phyloP scores from a whole-genome alignment of 2,329 filamentous ascomycete genomes.

The Microascus cirrosus region DNA sequence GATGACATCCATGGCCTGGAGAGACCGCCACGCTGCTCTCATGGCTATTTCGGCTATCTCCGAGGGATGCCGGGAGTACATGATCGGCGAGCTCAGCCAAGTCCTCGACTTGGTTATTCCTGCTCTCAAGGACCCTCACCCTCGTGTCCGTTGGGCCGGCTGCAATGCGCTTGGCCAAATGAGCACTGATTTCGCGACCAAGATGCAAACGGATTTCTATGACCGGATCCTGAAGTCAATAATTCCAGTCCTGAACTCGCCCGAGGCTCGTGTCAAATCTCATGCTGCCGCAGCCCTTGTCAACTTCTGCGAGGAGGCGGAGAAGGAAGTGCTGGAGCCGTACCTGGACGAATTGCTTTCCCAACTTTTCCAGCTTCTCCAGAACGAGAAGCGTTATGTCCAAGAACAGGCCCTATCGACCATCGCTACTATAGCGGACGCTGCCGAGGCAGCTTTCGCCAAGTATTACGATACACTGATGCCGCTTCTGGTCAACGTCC shows the following conservation, averaged over 20 bases:
- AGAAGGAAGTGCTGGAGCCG: conserved; percentile 82
- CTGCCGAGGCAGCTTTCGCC: conserved; percentile 85
- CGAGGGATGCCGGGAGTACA: conserved; percentile 89
- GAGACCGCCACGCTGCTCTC: conserved; percentile 87
- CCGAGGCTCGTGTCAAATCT: conserved; percentile 88
- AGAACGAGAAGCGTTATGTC: conserved; percentile 88
- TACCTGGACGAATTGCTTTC: conserved; percentile 83
- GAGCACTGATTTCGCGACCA: conserved; percentile 97
- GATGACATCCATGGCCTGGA: conserved; percentile 93
- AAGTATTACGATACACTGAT: conserved; percentile 95
- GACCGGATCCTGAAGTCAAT: conserved; percentile 78
- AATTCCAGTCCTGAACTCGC: conserved; percentile 80
- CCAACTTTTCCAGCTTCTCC: conserved; percentile 76
- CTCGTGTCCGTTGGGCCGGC: conserved; percentile 90
- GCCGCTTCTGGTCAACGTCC: conserved; percentile 83
- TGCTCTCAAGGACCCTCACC: conserved; percentile 77
- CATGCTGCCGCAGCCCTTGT: conserved; percentile 96
- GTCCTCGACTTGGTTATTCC: conserved; percentile 93
- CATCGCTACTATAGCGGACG: conserved; percentile 97
- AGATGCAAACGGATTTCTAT: conserved; percentile 96
- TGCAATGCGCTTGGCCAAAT: conserved; percentile 99
- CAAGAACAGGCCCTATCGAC: conserved; percentile 97
- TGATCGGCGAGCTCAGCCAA: conserved; percentile 89
- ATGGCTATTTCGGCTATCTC: conserved; percentile 99
- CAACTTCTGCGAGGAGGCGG: conserved; percentile 97